Evolutionary conservation across 208 protist genomes (phyloP).

Genomic region (Acanthamoeba culbertsoni): DNA sequence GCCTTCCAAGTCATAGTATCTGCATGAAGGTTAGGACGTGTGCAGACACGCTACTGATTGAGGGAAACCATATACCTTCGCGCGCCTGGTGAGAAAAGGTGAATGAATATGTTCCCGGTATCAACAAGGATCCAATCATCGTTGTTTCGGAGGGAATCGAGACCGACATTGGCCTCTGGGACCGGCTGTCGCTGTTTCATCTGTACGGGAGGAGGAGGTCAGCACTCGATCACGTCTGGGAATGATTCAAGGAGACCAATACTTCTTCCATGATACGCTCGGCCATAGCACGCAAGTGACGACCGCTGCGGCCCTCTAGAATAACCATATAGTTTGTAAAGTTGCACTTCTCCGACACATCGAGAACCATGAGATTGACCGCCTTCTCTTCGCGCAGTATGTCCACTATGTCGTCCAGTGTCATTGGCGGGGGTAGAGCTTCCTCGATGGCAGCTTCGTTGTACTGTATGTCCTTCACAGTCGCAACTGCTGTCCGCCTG

Average conservation of each 20-base stretch:
- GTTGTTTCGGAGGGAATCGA: neutral
- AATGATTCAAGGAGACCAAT: neutral
- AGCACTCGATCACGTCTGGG: neutral
- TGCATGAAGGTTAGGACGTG: neutral
- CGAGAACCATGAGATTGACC: neutral
- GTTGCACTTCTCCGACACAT: slow-evolving; percentile 36
- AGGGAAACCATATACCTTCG: neutral
- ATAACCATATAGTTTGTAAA: slow-evolving; percentile 51
- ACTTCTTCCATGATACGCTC: slow-evolving; percentile 42
- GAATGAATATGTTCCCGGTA: neutral
- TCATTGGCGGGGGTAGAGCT: slow-evolving; percentile 12
- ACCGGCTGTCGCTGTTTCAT: neutral
- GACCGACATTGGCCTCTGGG: neutral
- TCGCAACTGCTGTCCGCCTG: neutral
- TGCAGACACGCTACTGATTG: too few species aligned
- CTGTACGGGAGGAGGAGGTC: neutral
- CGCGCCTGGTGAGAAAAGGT: slow-evolving; percentile 37
- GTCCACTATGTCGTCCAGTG: neutral
- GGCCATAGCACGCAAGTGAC: slow-evolving; percentile 47
- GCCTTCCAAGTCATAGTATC: slow-evolving; percentile 52
- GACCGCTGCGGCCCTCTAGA: slow-evolving; percentile 31
- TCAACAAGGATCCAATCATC: slow-evolving; percentile 54
- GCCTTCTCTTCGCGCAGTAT: slow-evolving; percentile 41
- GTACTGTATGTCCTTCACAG: neutral
- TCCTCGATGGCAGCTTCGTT: neutral